A percentile compares a stretch with the other conserved stretches of the same genome.
Conservation (phyloP, 2,329 filamentous ascomycete genomes). For the Trichoderma atroviride region DNA sequence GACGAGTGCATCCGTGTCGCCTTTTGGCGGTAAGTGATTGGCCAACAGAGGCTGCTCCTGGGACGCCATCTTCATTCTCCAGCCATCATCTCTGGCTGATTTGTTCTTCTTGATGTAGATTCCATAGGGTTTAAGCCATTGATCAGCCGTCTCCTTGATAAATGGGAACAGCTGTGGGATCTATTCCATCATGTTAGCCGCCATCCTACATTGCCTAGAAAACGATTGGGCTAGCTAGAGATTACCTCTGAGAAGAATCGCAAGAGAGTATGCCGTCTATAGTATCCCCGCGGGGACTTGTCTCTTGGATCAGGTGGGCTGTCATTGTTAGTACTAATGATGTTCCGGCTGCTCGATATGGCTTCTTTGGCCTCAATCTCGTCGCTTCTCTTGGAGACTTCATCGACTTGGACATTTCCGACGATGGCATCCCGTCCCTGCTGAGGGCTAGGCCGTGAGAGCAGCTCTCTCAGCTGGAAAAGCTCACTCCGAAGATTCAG, state of each 20-base stretch:
- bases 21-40: slow-evolving; percentile 4
- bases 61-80: slow-evolving; percentile 14
- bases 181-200: not conserved
- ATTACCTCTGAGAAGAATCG: slow-evolving; percentile 21
- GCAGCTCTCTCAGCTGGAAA: slow-evolving; percentile 5
- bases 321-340: not conserved
- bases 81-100: not conserved
- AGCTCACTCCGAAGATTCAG: slow-evolving; percentile 7
- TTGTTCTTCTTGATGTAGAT: slow-evolving; percentile 22
- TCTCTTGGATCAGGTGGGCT: slow-evolving; percentile 16
- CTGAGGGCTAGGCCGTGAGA: not conserved
- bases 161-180: slow-evolving; percentile 16
- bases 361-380: not conserved
- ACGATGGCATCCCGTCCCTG: not conserved
- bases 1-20: slow-evolving; percentile 9
- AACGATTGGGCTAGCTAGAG: accelerated
- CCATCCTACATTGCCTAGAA: not conserved
- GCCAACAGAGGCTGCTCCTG: slow-evolving; percentile 4
- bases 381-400: not conserved
- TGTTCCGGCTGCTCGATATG: not conserved
- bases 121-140: slow-evolving; percentile 17
- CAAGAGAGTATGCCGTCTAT: slow-evolving; percentile 10
- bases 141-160: slow-evolving; percentile 18
- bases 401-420: not conserved
- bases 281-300: slow-evolving; percentile 18